Conservation (phyloP, 2,329 filamentous ascomycete species). For the Lasiodiplodia gonubiensis region DNA sequence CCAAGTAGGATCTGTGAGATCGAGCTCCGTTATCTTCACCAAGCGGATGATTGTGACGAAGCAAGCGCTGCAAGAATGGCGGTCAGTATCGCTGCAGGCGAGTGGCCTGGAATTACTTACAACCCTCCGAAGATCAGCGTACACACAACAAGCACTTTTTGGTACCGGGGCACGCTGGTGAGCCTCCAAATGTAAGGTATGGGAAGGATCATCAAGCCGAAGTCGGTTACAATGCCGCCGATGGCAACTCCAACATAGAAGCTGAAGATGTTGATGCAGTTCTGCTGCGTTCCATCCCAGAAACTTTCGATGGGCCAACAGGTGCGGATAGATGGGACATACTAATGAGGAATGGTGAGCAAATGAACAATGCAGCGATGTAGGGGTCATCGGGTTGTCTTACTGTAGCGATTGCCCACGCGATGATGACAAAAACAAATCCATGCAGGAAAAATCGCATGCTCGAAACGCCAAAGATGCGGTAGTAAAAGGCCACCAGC, state of each 20-base stretch:
- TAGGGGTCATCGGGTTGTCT: neutral
- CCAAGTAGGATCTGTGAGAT: neutral
- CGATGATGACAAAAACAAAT: neutral
- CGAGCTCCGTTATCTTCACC: neutral
- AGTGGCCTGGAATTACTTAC: neutral
- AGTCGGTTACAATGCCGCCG: neutral
- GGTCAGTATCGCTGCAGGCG: neutral
- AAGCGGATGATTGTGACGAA: slow-evolving; percentile 3
- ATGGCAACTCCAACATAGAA: neutral
- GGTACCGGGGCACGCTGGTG: neutral
- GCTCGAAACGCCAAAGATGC: neutral
- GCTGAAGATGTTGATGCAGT: neutral
- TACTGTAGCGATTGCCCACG: neutral
- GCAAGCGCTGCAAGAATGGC: neutral
- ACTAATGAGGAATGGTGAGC: neutral
- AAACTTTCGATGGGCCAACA: slow-evolving; percentile 4
- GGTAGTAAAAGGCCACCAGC: neutral
- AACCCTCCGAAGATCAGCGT: neutral
- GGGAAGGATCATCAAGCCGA: neutral
- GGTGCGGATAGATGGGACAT: neutral
- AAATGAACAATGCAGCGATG: neutral
- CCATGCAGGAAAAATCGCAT: neutral
- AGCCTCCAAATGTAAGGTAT: neutral
- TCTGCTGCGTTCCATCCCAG: neutral
- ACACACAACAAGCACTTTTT: neutral